A percentile compares a stretch with the other conserved stretches of the same genome.
These are phyloP conservation scores for Flaveria linearis DNA, from an alignment of 129 eudicot genomes.

Conservation along the genomic window DNA sequence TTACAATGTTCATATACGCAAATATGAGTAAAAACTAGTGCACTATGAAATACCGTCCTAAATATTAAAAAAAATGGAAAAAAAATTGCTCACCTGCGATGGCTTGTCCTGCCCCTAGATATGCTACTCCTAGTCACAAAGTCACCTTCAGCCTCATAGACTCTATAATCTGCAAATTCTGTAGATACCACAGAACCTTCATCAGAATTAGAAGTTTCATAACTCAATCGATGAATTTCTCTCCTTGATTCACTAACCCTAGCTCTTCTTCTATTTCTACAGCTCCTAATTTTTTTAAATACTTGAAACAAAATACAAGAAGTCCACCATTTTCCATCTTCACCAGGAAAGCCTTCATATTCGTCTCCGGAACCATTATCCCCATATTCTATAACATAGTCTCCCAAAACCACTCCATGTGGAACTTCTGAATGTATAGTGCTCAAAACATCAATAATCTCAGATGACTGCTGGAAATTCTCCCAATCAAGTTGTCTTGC, in stretches of 20 bases:
- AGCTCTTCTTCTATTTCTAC: constrained; percentile 80
- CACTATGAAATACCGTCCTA: background rate
- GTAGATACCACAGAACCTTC: constrained; percentile 84
- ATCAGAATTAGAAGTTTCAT: constrained; percentile 83
- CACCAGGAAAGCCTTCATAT: constrained; percentile 74
- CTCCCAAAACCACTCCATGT: constrained; percentile 94
- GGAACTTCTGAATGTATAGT: constrained; percentile 94
- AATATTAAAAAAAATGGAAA: background rate
- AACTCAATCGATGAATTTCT: constrained; percentile 59
- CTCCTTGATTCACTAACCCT: constrained; percentile 66
- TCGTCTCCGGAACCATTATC: constrained; percentile 82
- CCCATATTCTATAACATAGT: constrained; percentile 90
- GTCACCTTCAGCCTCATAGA: constrained; percentile 58
- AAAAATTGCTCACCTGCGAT: constrained; percentile 54
- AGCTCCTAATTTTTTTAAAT: constrained; percentile 71
- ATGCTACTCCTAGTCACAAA: constrained; percentile 46
- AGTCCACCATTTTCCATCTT: constrained; percentile 97
- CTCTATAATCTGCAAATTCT: constrained; percentile 64
- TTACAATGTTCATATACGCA: background rate
- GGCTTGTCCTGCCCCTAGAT: constrained; percentile 56
- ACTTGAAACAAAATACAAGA: constrained; percentile 90
- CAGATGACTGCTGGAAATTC: constrained; percentile 89
- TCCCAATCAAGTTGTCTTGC: constrained; percentile 92
- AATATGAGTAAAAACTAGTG: background rate
- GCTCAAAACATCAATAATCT: constrained; percentile 84